These are phyloP conservation scores for Rhodamnia rubescens DNA, from an alignment of 345 rosid species.

Conservation along the genomic window DNA sequence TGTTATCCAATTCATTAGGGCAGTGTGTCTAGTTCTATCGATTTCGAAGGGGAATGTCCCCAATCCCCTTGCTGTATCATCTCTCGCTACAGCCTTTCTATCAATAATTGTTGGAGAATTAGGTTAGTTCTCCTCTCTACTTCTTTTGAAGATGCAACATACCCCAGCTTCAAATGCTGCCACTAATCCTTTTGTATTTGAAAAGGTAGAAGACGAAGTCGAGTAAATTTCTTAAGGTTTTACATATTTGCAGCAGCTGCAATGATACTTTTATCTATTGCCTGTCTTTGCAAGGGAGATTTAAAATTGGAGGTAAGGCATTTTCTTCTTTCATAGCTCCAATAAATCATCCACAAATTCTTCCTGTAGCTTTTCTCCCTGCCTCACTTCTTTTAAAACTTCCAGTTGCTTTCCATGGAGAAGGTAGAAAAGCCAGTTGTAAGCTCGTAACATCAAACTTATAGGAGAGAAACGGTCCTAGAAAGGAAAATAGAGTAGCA, in stretches of 20 bases:
- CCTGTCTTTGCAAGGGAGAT: slow-evolving; percentile 19
- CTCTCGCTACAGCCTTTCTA: slow-evolving; percentile 29
- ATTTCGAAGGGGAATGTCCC: not conserved
- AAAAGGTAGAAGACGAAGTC: slow-evolving; percentile 45
- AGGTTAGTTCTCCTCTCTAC: slow-evolving; percentile 22
- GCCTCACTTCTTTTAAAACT: not conserved
- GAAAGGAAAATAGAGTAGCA: not conserved
- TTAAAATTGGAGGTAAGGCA: slow-evolving; percentile 29
- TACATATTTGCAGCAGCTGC: slow-evolving; percentile 28
- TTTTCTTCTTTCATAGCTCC: not conserved
- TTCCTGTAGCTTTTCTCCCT: not conserved
- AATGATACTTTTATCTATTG: slow-evolving; percentile 18
- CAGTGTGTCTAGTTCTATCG: slow-evolving; percentile 9
- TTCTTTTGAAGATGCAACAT: not conserved
- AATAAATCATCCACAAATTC: not conserved
- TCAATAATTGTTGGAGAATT: slow-evolving; percentile 44
- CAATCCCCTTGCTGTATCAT: slow-evolving; percentile 14
- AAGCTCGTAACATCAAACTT: not conserved
- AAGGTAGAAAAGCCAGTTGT: not conserved
- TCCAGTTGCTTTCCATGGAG: not conserved
- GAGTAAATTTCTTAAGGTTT: slow-evolving; percentile 29
- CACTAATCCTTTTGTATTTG: not conserved
- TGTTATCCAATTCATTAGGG: slow-evolving; percentile 18
- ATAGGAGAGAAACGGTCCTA: not conserved
- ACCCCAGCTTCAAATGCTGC: not conserved